Conservation (phyloP, 331 rosid species). For the Ulmus americana region DNA sequence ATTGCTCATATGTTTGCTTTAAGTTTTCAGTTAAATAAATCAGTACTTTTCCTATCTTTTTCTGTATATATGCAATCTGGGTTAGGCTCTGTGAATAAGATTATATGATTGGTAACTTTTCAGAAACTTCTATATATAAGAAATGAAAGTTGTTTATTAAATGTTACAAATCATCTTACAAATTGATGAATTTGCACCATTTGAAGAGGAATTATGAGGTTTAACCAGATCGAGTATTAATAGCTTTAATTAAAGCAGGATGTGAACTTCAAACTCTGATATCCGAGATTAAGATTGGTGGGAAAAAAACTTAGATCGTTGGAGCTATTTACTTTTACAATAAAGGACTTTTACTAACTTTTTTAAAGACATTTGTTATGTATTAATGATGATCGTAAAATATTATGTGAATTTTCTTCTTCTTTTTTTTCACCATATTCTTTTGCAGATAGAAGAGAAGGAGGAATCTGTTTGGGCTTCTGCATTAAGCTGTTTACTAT, state of each 20-base stretch:
- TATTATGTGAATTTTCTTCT: conserved; percentile 5
- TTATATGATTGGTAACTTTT: too few relatives aligned
- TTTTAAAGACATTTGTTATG: not conserved
- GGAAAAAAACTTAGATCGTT: not conserved
- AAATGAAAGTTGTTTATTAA: not conserved
- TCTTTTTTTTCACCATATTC: conserved; percentile 14
- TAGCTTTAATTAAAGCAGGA: not conserved
- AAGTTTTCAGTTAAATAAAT: too few relatives aligned
- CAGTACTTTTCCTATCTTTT: too few relatives aligned
- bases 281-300: not conserved
- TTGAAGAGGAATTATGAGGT: too few relatives aligned
- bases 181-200: not conserved
- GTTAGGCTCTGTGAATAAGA: too few relatives aligned
- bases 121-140: too few relatives aligned
- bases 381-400: not conserved
- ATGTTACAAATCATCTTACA: not conserved
- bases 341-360: not conserved
- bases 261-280: not conserved
- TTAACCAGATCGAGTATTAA: not conserved
- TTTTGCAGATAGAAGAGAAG: conserved; percentile 70
- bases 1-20: too few relatives aligned
- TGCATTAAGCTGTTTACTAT: conserved; percentile 94
- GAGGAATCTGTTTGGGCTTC: conserved; percentile 99
- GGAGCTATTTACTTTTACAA: not conserved
- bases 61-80: too few relatives aligned